A percentile compares a stretch with the other conserved stretches of the same genome.
These are phyloP conservation scores for Porpolomopsis calyptriformis DNA, from an alignment of 768 basidiomycete genomes.

Conservation along the genomic window DNA sequence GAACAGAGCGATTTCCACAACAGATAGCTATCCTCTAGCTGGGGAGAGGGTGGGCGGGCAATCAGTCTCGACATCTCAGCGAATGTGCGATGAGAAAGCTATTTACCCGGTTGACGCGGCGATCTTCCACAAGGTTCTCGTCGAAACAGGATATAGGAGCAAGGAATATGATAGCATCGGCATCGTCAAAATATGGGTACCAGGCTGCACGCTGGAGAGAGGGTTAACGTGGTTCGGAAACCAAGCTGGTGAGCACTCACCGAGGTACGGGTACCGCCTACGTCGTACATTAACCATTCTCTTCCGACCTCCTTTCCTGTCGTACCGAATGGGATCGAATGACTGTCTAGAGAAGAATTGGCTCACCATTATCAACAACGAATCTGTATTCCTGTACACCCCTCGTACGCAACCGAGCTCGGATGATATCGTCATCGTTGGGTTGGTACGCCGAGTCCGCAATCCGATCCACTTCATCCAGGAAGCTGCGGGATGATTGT, in stretches of 20 bases:
- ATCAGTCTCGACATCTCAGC: background rate
- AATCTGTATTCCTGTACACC: conserved; percentile 71
- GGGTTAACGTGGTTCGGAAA: conserved; percentile 4
- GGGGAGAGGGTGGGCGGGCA: background rate
- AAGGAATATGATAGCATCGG: conserved; percentile 78
- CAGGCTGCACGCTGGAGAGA: conserved; percentile 52
- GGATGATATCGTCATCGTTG: conserved; percentile 65
- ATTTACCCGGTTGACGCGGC: conserved; percentile 36
- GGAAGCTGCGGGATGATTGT: conserved; percentile 37
- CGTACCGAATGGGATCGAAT: background rate
- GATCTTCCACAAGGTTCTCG: conserved; percentile 64
- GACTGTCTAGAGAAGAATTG: background rate
- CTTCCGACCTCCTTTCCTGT: conserved; percentile 32
- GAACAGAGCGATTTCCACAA: conserved; percentile 69
- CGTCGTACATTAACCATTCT: conserved; percentile 76
- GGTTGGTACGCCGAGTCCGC: conserved; percentile 55
- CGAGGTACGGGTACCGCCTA: conserved; percentile 62
- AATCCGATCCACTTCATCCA: conserved; percentile 59
- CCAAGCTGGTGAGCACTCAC: conserved; percentile 29
- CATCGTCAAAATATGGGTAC: conserved; percentile 76
- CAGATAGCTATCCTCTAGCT: conserved; percentile 47
- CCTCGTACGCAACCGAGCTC: conserved; percentile 67
- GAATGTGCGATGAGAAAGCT: background rate
- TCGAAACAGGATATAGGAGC: conserved; percentile 75
- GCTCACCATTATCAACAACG: conserved; percentile 51